phyloP scores from a whole-genome alignment of 148 eudicot species.

The Polygonum aviculare region DNA sequence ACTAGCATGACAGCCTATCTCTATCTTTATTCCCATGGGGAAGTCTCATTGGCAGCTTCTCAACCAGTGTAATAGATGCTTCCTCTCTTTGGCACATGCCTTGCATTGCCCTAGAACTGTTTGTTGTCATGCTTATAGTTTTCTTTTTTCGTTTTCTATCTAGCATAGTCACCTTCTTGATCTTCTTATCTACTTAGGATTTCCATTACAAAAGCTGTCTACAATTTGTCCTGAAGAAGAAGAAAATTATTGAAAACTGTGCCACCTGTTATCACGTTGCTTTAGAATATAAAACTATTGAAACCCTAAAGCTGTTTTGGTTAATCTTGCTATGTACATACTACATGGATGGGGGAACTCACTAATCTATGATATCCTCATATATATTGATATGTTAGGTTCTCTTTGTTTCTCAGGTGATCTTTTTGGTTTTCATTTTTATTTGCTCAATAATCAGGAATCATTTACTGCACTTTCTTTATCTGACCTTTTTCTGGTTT shows the following conservation, averaged over 20 bases:
- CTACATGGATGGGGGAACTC: not conserved
- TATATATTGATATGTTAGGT: not conserved
- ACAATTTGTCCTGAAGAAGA: not conserved
- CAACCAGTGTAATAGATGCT: slow-evolving; percentile 99
- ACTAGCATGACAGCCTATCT: slow-evolving; percentile 99
- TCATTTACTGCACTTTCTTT: not conserved
- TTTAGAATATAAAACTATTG: not conserved
- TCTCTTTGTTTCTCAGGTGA: not conserved
- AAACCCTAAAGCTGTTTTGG: not conserved
- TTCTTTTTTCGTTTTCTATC: not conserved
- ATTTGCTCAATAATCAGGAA: not conserved
- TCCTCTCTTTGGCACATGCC: slow-evolving; percentile 24
- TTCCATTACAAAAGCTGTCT: not conserved
- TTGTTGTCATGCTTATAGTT: not conserved
- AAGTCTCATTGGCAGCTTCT: slow-evolving; percentile 92
- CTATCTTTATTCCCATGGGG: slow-evolving; percentile 98
- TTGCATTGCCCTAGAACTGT: slow-evolving; percentile 4
- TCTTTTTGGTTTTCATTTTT: not conserved
- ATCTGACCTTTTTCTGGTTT: not conserved
- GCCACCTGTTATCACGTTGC: not conserved
- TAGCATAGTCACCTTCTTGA: not conserved
- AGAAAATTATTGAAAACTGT: not conserved
- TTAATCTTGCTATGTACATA: not conserved
- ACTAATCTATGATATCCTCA: not conserved
- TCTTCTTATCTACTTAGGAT: not conserved